Base-by-base conservation (phyloP, 163 green algal genomes). In the Scenedesmus sp. region DNA sequence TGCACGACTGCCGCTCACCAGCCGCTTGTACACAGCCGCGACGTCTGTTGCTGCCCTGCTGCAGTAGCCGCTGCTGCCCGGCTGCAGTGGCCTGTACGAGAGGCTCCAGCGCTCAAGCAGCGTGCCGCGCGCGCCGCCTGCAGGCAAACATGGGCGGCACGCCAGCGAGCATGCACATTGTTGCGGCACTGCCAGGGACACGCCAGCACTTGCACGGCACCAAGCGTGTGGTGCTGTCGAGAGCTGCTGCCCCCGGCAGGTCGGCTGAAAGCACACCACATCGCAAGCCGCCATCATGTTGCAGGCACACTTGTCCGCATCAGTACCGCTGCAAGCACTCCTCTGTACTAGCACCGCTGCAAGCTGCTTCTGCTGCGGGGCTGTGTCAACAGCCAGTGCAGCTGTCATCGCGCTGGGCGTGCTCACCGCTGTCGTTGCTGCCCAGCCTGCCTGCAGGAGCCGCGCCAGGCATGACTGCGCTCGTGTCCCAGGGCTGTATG, bases 31-130 rank as follows among this genome's bases (percentile, higher is more conserved):
- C 12, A 92, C 73, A 43, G 89, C 89, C 22, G 68, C 70, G 4
- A 42, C 49, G 30, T 92, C 89, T 2, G 85, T 81, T 15, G 72
- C 33, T 18, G 87, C 78, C 56, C 78, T 85, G 49, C 72, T 82
- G 87, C 53, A 20, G 43, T 44, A 35, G n/a, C 35, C 53, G 35
- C 84, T 81, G 70, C 15, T 83, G 53, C 76, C 37, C 4, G 26
- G 56, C 73, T 81, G 56, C 56, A 61, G 51, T 56, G 81, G 61
- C 26, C 15, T 76, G 84, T 95, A 97, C 43, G 92, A 73, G 26
- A 97, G 33, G 9, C 76, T 92, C 96, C 96, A 97, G 15, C 94
- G 91, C 94, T 97, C 96, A 83, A 97, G 84, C 90, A 97, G 86
- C 44, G 72, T 94, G 53, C 91, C 93, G 9, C 83, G 87, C 72